phyloP scores from a whole-genome alignment of 2,329 filamentous ascomycete genomes.

The Colletotrichum higginsianum region DNA sequence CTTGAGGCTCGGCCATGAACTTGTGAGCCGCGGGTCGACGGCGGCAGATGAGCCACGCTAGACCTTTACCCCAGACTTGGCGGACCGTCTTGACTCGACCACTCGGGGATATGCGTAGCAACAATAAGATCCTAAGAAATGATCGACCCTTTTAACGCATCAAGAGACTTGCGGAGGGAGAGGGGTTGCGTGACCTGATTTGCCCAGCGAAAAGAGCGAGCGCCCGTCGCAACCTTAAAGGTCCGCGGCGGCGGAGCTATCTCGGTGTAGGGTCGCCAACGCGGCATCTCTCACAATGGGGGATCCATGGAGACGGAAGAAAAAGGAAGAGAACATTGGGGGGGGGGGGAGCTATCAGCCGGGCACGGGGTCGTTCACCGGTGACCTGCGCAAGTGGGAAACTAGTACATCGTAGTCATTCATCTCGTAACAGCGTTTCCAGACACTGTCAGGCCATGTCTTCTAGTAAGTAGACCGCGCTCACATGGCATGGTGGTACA shows the following conservation, averaged over 20 bases:
- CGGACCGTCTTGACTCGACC: slow-evolving; percentile 23
- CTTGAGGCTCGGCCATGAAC: slow-evolving; percentile 24
- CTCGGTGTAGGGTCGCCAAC: slow-evolving; percentile 30
- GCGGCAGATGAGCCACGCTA: not conserved
- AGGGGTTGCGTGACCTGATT: slow-evolving; percentile 13
- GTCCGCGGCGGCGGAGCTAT: slow-evolving; percentile 21
- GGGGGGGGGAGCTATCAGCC: not conserved
- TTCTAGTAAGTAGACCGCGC: not conserved
- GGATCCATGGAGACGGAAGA: slow-evolving; percentile 8
- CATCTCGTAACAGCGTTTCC: slow-evolving; percentile 11
- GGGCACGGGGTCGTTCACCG: not conserved
- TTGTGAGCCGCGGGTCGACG: not conserved
- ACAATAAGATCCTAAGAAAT: not conserved
- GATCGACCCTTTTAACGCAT: not conserved
- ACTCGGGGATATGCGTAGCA: not conserved
- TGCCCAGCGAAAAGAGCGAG: not conserved
- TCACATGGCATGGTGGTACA: not conserved
- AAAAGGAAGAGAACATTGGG: not conserved
- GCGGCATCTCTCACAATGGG: slow-evolving; percentile 25
- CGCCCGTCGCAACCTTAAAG: slow-evolving; percentile 27
- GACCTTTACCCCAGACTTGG: slow-evolving; percentile 25
- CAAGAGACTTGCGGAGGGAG: not conserved
- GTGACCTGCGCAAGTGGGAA: not conserved
- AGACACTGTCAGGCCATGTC: not conserved
- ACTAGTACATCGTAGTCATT: slow-evolving; percentile 1